Evolutionary conservation across 2,329 filamentous ascomycete genomes (phyloP), one percentile per base, ranked within the genome.

Genomic region (Pseudogymnoascus sp.): DNA sequence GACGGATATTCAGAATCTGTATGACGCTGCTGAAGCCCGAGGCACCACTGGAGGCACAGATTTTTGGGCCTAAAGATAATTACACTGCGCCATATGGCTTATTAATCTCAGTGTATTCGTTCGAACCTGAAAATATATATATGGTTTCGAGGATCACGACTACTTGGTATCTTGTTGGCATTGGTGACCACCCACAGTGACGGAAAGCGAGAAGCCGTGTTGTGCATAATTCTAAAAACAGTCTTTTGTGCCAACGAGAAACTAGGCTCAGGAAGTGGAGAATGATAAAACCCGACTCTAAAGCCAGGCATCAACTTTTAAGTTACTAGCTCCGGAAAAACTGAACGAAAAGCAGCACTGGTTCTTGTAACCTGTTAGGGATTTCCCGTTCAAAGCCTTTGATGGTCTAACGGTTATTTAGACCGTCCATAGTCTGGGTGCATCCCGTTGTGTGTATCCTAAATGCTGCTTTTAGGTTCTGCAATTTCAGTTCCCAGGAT

Each of bases 1-100:
- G 68, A 71, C 70, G 0, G 85, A 88, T 69, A 87, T 88, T 51
- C 72, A 80, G 67, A 79, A 77, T 2, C 70, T 89, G 14, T 88
- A 87, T 69, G 77, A 82, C 47, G 82, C 86, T 5, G 83, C 83
- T 0, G 68, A 69, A 18, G 62, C 65, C 16, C n/a, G 47, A 21
- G 60, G 62, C 29, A 37, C 42, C 12, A 61, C 26, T 62, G 51
- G 26, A 18, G 18, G 51, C 51, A 57, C 29, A 14, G 51, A 5
- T 61, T 18, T 61, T 47, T 61, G 60, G 36, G 60, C 60, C 5
- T 31, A 31, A 54, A 31, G 26, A 54, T 54, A 54, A 31, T 31
- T 18, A 2, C 26, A 54, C n/a, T 54, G 47, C n/a, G n/a, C 26
- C 47, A 18, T 16, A 54, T 6, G 8, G n/a, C 26, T 31, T 18